phyloP scores from a whole-genome alignment of 2,329 filamentous ascomycete genomes.

The Epichloe sp. region DNA sequence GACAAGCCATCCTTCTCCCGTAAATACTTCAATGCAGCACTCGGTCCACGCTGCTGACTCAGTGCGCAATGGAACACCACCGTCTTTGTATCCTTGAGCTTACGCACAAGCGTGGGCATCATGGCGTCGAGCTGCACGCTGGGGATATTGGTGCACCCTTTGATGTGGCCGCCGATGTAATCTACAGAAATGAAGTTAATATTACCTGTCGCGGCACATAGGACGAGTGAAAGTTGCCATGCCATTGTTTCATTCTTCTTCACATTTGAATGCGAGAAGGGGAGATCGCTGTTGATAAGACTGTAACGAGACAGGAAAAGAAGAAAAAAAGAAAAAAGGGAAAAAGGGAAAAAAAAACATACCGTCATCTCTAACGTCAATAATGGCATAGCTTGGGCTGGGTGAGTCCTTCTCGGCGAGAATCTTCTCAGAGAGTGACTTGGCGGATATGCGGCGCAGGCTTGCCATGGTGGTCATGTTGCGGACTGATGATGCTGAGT shows the following conservation, averaged over 20 bases:
- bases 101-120: constrained; percentile 71
- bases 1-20: constrained; percentile 48
- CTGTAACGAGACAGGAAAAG: background rate
- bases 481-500: background rate
- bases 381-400: constrained; percentile 48
- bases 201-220: too few species aligned
- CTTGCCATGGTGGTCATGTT: constrained; percentile 43
- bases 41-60: constrained; percentile 80
- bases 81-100: constrained; percentile 60
- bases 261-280: too few species aligned
- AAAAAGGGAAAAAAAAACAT: constrained; percentile 9
- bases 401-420: constrained; percentile 31
- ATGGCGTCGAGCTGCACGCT: constrained; percentile 58
- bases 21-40: constrained; percentile 68
- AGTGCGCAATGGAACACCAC: constrained; percentile 93
- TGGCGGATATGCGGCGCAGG: constrained; percentile 54
- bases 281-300: too few species aligned
- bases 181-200: constrained; percentile 35
- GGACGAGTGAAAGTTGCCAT: too few species aligned
- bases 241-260: too few species aligned
- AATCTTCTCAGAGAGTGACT: constrained; percentile 54
- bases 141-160: constrained; percentile 62
- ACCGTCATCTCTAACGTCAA: constrained; percentile 85
- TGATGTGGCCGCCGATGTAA: constrained; percentile 83
- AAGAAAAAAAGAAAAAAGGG: background rate